These are phyloP conservation scores for Kwoniella sp. DNA, from an alignment of 768 basidiomycete genomes.

Conservation along the genomic window DNA sequence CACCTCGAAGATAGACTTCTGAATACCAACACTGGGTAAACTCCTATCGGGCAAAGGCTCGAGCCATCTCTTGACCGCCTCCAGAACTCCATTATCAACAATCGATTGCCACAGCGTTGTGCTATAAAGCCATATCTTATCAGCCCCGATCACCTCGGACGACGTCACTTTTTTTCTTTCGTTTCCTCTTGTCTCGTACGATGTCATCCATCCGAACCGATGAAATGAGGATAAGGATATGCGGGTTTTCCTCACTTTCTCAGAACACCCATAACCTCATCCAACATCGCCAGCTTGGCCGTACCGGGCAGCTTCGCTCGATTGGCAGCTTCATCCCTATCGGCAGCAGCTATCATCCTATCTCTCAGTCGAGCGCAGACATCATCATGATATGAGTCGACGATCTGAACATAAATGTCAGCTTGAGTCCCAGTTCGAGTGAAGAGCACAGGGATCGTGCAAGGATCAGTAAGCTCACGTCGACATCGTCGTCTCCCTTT, in stretches of 20 bases:
- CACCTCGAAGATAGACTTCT: constrained; percentile 81
- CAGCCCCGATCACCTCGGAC: too few relatives aligned
- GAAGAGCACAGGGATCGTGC: neutral
- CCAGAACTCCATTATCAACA: constrained; percentile 82
- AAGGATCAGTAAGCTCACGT: constrained; percentile 59
- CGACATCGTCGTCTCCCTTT: constrained; percentile 68
- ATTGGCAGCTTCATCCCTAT: constrained; percentile 79
- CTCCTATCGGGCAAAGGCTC: constrained; percentile 92
- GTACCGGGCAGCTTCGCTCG: constrained; percentile 76
- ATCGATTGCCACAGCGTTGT: constrained; percentile 85
- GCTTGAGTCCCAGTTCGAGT: neutral
- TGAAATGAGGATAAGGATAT: too few relatives aligned
- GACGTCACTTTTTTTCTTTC: too few relatives aligned
- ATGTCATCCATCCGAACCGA: too few relatives aligned
- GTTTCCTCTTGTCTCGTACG: neutral
- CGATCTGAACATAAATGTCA: constrained; percentile 44
- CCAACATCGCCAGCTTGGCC: constrained; percentile 77
- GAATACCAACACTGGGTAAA: constrained; percentile 92
- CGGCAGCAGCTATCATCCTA: constrained; percentile 81
- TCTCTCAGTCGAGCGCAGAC: constrained; percentile 87
- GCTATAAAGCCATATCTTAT: constrained; percentile 57
- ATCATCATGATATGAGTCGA: constrained; percentile 86
- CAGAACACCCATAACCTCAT: constrained; percentile 87
- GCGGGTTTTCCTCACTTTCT: constrained; percentile 70
- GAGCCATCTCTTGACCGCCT: constrained; percentile 85